Conservation (phyloP, 202 grass and related monocot species). For the Brachypodium distachyon region DNA sequence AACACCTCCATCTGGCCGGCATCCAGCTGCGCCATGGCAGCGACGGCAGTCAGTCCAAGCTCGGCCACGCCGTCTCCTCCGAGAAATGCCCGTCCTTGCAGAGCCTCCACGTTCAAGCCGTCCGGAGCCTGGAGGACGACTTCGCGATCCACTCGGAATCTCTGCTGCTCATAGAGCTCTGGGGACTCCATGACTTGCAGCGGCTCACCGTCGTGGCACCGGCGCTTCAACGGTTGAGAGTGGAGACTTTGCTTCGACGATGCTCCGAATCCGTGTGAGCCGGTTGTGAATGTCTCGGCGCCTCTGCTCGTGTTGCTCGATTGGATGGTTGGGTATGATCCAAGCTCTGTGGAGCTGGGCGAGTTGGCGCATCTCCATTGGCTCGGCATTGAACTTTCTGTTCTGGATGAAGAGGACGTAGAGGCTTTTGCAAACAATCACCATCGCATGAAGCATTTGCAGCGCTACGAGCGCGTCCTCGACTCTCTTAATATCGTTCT, state of each 20-base stretch:
- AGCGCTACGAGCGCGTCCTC: background rate
- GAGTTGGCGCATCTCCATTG: background rate
- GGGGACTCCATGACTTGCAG: background rate
- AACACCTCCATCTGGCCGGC: background rate
- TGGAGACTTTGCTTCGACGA: background rate
- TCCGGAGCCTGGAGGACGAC: background rate
- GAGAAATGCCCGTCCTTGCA: background rate
- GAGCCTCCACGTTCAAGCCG: rapidly evolving
- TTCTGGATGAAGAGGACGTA: background rate
- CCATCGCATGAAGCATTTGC: background rate
- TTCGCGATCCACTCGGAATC: background rate
- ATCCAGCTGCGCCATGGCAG: background rate
- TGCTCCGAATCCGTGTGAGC: rapidly evolving
- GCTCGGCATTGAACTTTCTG: background rate
- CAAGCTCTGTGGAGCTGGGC: background rate
- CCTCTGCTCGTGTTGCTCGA: background rate
- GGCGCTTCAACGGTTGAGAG: background rate
- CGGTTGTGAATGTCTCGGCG: background rate
- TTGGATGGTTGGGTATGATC: background rate
- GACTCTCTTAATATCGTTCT: background rate
- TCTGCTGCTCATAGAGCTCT: background rate
- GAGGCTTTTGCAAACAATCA: background rate
- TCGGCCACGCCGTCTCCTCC: background rate
- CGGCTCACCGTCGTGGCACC: background rate
- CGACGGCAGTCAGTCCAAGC: background rate